A percentile compares a stretch with the other conserved stretches of the same genome.
Conservation (phyloP, 2,329 filamentous ascomycete genomes). For the Corinectria fuckeliana region DNA sequence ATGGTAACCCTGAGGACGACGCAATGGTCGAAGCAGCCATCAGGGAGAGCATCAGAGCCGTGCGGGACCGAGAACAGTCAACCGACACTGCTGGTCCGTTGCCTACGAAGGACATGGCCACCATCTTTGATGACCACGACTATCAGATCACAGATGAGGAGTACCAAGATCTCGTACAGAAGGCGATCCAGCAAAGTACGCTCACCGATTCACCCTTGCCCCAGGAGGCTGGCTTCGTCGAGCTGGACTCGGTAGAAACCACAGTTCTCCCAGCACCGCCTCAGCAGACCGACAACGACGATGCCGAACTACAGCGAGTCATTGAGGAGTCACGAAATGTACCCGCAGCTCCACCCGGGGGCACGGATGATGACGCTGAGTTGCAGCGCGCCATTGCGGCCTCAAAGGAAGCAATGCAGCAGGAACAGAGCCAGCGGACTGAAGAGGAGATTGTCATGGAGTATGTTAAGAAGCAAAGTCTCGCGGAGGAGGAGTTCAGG, state of each 20-base stretch:
- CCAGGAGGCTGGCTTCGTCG: conserved; percentile 27
- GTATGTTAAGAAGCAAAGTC: conserved; percentile 77
- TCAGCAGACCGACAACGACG: conserved; percentile 18
- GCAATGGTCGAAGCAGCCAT: conserved; percentile 75
- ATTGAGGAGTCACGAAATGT: conserved; percentile 49
- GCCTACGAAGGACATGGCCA: conserved; percentile 38
- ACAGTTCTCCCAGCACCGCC: not conserved
- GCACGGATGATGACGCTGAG: conserved; percentile 43
- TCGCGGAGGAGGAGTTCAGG: conserved; percentile 68
- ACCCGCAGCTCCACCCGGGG: conserved; percentile 25
- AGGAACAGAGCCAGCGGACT: conserved; percentile 51
- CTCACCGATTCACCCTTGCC: conserved; percentile 24
- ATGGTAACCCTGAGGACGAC: conserved; percentile 73
- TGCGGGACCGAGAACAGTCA: conserved; percentile 43
- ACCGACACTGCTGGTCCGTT: conserved; percentile 33
- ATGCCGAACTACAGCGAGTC: conserved; percentile 48
- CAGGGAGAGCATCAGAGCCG: conserved; percentile 70
- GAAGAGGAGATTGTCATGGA: conserved; percentile 78
- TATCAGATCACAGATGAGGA: conserved; percentile 62
- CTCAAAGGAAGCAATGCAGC: conserved; percentile 48
- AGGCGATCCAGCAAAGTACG: conserved; percentile 62
- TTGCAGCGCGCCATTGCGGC: conserved; percentile 51
- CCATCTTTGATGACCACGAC: conserved; percentile 48
- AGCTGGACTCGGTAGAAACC: conserved; percentile 18
- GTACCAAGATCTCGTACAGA: conserved; percentile 62